Evolutionary conservation across 176 grass and related monocot species (phyloP).

Genomic region (Carex scoparia): DNA sequence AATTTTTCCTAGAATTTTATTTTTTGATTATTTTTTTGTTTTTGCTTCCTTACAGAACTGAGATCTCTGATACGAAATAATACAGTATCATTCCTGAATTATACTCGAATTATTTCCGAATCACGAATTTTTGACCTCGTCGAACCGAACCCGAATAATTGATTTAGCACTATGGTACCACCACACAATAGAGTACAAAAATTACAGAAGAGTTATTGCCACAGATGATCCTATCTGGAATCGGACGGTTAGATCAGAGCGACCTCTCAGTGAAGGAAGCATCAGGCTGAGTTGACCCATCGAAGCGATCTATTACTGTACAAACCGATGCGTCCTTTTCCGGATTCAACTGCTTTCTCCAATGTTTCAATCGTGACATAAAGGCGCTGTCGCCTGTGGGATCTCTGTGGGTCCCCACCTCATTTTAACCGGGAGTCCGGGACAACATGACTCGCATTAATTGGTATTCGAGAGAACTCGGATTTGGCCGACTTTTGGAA

Average conservation of each 20-base stretch:
- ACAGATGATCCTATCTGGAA: background rate
- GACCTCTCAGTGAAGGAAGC: background rate
- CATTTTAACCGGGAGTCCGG: background rate
- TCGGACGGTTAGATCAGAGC: background rate
- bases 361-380: constrained; percentile 19
- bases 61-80: no score
- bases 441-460: background rate
- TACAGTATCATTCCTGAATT: no score
- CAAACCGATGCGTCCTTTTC: background rate
- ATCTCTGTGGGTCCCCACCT: background rate
- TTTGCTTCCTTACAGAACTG: no score
- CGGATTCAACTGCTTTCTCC: constrained; percentile 1
- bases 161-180: no score
- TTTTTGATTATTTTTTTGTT: no score
- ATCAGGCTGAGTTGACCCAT: background rate
- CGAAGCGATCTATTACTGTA: background rate
- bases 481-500: background rate
- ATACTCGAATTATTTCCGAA: no score
- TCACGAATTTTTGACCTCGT: no score
- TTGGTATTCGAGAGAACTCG: background rate
- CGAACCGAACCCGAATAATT: no score
- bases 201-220: background rate
- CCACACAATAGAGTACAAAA: no score
- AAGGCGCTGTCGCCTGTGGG: background rate
- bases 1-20: no score